phyloP scores from a whole-genome alignment of 805 yeast species.

The Teunomyces tritomae region DNA sequence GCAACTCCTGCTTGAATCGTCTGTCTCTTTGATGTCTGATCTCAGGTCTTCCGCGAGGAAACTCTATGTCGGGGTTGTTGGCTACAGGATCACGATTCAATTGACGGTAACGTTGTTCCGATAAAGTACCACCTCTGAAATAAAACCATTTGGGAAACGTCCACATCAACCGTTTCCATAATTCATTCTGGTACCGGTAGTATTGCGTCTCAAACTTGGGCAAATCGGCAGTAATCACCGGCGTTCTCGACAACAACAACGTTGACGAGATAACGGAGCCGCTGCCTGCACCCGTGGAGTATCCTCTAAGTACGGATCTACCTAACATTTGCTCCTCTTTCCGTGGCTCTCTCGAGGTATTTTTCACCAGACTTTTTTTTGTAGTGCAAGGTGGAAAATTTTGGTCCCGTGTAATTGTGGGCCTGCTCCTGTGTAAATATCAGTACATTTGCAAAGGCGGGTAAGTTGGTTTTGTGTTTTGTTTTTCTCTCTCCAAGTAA shows the following conservation, averaged over 20 bases:
- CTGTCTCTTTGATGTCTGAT: constrained; percentile 87
- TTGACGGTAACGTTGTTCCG: constrained; percentile 75
- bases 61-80: constrained; percentile 73
- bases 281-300: constrained; percentile 7
- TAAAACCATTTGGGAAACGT: constrained; percentile 93
- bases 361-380: constrained; percentile 1
- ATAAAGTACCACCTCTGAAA: constrained; percentile 83
- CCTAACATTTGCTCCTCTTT: background rate
- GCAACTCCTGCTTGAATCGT: constrained; percentile 71
- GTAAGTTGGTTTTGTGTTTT: background rate
- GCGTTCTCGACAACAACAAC: constrained; percentile 72
- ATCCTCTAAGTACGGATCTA: constrained; percentile 10
- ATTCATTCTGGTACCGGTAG: constrained; percentile 78
- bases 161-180: constrained; percentile 93
- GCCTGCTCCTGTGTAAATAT: constrained; percentile 1
- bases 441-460: background rate
- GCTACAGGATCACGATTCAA: constrained; percentile 75
- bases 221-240: constrained; percentile 78
- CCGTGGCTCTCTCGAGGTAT: background rate
- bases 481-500: background rate
- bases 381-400: constrained; percentile 11
- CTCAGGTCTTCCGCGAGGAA: constrained; percentile 82
- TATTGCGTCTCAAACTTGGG: constrained; percentile 70
- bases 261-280: constrained; percentile 37
- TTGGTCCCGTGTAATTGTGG: constrained; percentile 13